phyloP scores from a whole-genome alignment of 495 filamentous ascomycete genomes.

The Penicillium pancosmium region DNA sequence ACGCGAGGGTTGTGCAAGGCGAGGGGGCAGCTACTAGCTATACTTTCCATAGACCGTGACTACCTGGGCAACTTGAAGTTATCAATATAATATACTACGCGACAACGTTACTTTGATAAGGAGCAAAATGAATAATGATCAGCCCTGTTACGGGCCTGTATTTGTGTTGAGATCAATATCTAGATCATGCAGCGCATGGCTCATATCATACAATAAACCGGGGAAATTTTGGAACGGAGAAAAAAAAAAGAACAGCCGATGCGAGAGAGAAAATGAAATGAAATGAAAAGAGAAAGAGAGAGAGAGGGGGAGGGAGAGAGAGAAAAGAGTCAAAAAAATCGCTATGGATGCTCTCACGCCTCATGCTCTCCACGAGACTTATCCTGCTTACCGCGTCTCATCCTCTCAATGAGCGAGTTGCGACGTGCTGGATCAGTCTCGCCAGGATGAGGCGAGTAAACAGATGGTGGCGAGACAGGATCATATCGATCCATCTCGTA shows the following conservation, averaged over 20 bases:
- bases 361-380: constrained; percentile 19
- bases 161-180: constrained; percentile 3
- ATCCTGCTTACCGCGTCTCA: constrained; percentile 17
- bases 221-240: constrained; percentile 5
- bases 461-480: constrained; percentile 26
- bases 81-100: no score
- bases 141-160: not conserved
- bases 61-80: no score
- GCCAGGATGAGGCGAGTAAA: constrained; percentile 22
- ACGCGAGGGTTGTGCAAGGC: not conserved
- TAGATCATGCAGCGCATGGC: constrained; percentile 5
- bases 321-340: not conserved
- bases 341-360: constrained; percentile 10
- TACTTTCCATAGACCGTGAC: no score
- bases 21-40: no score
- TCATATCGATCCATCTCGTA: constrained; percentile 26
- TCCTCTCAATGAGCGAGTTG: constrained; percentile 15
- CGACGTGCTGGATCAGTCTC: constrained; percentile 3
- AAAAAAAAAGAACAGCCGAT: constrained; percentile 1
- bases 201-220: constrained; percentile 16
- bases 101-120: no score
- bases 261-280: not conserved
- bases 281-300: not conserved
- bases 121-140: not conserved
- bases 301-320: not conserved